phyloP scores from a whole-genome alignment of 257 asterid species.

The Phtheirospermum japonicum region DNA sequence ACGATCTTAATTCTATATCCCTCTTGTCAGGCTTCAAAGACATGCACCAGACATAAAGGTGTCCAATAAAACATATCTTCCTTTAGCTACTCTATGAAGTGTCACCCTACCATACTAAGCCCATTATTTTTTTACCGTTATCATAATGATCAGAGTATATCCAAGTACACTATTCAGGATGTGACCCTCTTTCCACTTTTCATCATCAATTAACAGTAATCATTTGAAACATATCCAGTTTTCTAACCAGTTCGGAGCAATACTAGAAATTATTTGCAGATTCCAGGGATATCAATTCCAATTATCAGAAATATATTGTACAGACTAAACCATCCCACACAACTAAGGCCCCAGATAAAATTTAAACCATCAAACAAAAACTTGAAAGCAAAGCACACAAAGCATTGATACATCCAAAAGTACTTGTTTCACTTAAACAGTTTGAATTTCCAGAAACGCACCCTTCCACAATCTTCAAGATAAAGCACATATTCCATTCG shows the following conservation, averaged over 20 bases:
- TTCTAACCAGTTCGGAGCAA: background rate
- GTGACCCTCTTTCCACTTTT: background rate
- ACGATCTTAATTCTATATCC: too few species aligned
- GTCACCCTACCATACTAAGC: slow-evolving; percentile 6
- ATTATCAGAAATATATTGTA: background rate
- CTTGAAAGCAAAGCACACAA: background rate
- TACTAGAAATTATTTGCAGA: background rate
- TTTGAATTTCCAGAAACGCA: background rate
- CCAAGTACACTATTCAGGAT: background rate
- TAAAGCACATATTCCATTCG: background rate
- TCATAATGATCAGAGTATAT: background rate
- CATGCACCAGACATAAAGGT: too few species aligned
- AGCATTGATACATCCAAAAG: background rate
- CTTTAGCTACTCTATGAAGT: background rate
- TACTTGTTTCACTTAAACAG: background rate
- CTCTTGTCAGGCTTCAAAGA: too few species aligned
- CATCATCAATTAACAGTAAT: background rate
- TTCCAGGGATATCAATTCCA: background rate
- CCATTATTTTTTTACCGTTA: background rate
- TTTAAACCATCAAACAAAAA: too few species aligned
- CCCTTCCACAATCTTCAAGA: background rate
- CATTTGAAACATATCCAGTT: background rate
- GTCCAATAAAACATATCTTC: background rate
- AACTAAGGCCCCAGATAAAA: too few species aligned
- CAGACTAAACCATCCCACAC: too few species aligned